Evolutionary conservation across 345 rosid species (phyloP).

Genomic region (Noccaea bulbosa): DNA sequence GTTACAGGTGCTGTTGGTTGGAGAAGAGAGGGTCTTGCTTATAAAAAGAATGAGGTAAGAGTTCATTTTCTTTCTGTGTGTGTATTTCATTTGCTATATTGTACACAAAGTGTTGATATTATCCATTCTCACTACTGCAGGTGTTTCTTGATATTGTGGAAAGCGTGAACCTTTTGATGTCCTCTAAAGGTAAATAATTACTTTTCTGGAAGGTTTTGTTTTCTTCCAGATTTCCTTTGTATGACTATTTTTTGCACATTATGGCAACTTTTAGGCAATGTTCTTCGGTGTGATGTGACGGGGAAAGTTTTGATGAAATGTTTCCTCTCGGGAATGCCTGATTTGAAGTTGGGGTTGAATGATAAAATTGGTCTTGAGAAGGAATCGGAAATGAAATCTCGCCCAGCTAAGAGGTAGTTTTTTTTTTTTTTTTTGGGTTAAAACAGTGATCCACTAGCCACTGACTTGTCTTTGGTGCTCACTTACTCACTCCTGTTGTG

Average conservation of each 20-base stretch:
- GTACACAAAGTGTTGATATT: background rate
- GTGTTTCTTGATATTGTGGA: constrained; percentile 98
- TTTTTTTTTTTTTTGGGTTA: background rate
- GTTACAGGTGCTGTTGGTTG: constrained; percentile 99
- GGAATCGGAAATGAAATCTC: constrained; percentile 93
- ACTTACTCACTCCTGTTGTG: constrained; percentile 32
- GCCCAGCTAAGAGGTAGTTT: constrained; percentile 89
- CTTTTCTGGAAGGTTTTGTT: background rate
- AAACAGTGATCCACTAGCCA: constrained; percentile 3
- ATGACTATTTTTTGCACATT: constrained; percentile 30
- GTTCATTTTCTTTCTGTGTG: constrained; percentile 16
- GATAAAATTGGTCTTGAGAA: constrained; percentile 99
- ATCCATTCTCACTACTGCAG: constrained; percentile 49
- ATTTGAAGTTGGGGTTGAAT: constrained; percentile 96
- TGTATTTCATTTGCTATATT: constrained; percentile 4
- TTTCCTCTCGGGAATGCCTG: constrained; percentile 99
- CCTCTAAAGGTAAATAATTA: constrained; percentile 77
- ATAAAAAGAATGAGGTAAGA: constrained; percentile 94
- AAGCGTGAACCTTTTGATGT: constrained; percentile 98
- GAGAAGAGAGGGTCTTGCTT: constrained; percentile 97
- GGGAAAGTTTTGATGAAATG: constrained; percentile 99
- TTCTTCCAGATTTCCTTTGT: constrained; percentile 13
- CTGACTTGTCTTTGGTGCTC: constrained; percentile 17
- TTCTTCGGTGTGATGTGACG: constrained; percentile 95
- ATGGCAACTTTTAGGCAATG: constrained; percentile 64